phyloP scores from a whole-genome alignment of 371 early-diverging fungal genomes.

The Smittium culicis region DNA sequence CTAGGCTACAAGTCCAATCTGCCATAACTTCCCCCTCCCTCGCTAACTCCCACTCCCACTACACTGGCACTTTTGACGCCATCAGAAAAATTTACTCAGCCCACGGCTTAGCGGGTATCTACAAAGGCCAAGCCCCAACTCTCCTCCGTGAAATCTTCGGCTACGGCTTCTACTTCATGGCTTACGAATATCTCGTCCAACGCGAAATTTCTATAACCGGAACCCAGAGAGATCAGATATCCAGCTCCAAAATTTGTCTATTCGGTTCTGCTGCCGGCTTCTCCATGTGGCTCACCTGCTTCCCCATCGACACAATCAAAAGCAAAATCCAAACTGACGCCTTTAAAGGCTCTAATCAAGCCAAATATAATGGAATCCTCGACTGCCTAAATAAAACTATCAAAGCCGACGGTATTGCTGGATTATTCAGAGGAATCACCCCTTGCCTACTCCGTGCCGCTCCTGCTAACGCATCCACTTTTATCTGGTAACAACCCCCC shows the following conservation, averaged over 20 bases:
- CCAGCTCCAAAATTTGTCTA: conserved; percentile 47
- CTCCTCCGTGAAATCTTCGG: conserved; percentile 65
- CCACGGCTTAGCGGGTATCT: conserved; percentile 58
- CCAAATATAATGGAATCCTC: conserved; percentile 42
- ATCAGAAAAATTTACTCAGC: conserved; percentile 52
- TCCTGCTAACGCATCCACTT: conserved; percentile 74
- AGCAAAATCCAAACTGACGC: conserved; percentile 67
- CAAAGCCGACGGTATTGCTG: conserved; percentile 48
- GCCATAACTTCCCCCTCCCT: conserved; percentile 18
- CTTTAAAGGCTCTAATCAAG: conserved; percentile 35
- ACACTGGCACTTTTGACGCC: conserved; percentile 56
- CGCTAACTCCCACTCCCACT: conserved; percentile 19
- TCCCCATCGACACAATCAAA: conserved; percentile 66
- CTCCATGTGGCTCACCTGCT: conserved; percentile 64
- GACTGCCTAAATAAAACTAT: conserved; percentile 54
- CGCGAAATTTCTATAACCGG: conserved; percentile 39
- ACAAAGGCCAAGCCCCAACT: conserved; percentile 67
- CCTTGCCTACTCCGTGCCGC: conserved; percentile 80
- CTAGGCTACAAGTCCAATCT: conserved; percentile 56
- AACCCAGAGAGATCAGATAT: conserved; percentile 38
- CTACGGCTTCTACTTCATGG: conserved; percentile 64
- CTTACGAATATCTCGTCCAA: conserved; percentile 62
- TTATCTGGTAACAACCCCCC: conserved; percentile 40
- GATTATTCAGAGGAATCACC: conserved; percentile 71
- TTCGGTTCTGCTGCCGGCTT: conserved; percentile 64